Conservation (phyloP, 1,284 basidiomycete species). For the Thecaphora frezii region DNA sequence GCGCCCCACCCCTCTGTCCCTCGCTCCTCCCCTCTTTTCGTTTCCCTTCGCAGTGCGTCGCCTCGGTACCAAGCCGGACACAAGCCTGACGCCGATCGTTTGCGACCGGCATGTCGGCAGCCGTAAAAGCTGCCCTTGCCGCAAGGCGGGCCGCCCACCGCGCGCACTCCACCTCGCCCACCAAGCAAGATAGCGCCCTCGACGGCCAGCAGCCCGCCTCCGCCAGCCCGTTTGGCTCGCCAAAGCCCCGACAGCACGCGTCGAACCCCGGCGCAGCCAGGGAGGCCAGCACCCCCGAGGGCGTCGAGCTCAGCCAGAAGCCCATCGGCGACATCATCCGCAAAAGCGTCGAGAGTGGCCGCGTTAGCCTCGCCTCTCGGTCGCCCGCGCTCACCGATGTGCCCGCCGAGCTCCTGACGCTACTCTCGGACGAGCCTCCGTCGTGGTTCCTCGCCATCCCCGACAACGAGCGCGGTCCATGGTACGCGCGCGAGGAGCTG, state of each 20-base stretch:
- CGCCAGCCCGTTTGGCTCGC: conserved; percentile 38
- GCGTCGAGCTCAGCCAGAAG: conserved; percentile 23
- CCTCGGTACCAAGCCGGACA: no score
- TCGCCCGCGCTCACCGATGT: conserved; percentile 32
- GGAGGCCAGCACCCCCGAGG: conserved; percentile 2
- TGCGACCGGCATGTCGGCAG: conserved; percentile 47
- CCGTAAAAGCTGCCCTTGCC: conserved; percentile 43
- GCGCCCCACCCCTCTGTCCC: no score
- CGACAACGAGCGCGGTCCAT: conserved; percentile 35
- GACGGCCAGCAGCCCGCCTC: conserved; percentile 31
- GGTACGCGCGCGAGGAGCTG: conserved; percentile 43
- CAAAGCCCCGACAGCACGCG: conserved; percentile 18
- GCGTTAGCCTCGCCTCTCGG: conserved; percentile 37
- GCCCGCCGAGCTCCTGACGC: conserved; percentile 29
- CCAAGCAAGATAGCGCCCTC: conserved; percentile 21
- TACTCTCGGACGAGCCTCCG: conserved; percentile 40
- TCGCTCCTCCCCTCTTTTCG: no score
- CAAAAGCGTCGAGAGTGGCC: conserved; percentile 30
- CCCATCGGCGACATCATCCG: conserved; percentile 25
- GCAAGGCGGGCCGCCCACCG: conserved; percentile 34
- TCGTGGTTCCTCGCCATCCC: conserved; percentile 39
- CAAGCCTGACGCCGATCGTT: no score
- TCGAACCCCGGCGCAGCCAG: conserved; percentile 3
- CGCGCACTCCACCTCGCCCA: conserved; percentile 24
- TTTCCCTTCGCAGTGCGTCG: no score